Evolutionary conservation across 2,329 filamentous ascomycete species (phyloP).

Genomic region (Stachybotrys chlorohalonatus): DNA sequence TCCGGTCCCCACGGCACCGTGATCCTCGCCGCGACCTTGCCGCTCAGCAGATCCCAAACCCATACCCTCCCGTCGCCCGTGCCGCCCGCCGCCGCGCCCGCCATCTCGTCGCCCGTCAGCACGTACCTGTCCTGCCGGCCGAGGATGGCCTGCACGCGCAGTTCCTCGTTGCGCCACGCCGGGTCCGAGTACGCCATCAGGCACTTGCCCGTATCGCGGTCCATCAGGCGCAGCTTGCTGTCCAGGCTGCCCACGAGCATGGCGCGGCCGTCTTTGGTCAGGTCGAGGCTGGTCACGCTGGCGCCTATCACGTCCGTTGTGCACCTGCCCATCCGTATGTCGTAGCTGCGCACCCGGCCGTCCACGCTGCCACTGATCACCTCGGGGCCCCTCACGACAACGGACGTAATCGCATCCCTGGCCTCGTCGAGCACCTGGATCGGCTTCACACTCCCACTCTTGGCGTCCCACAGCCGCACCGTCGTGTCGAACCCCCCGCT

Average conservation of each 20-base stretch:
- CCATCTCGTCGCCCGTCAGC: conserved; percentile 68
- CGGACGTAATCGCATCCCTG: conserved; percentile 53
- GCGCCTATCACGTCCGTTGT: conserved; percentile 62
- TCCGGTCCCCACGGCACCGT: conserved; percentile 46
- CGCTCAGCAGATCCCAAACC: conserved; percentile 79
- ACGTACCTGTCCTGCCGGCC: conserved; percentile 71
- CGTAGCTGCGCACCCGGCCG: conserved; percentile 72
- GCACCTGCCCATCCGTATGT: conserved; percentile 65
- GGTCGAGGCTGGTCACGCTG: conserved; percentile 64
- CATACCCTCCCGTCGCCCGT: conserved; percentile 50
- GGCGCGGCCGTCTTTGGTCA: conserved; percentile 65
- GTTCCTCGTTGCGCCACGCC: conserved; percentile 52
- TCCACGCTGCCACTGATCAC: conserved; percentile 76
- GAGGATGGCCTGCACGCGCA: conserved; percentile 68
- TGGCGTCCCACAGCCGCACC: conserved; percentile 68
- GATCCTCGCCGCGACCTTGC: conserved; percentile 56
- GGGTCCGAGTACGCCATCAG: conserved; percentile 60
- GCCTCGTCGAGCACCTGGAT: conserved; percentile 68
- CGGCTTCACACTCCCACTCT: conserved; percentile 45
- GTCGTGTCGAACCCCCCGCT: conserved; percentile 68
- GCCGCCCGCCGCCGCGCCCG: conserved; percentile 15
- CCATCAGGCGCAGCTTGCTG: conserved; percentile 69
- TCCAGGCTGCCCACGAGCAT: conserved; percentile 70
- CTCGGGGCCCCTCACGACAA: conserved; percentile 40
- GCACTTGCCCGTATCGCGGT: conserved; percentile 63